Evolutionary conservation across 176 grass and related monocot genomes (phyloP), one percentile per base, ranked within the genome.

Genomic region (Cenchrus fungigraminus): DNA sequence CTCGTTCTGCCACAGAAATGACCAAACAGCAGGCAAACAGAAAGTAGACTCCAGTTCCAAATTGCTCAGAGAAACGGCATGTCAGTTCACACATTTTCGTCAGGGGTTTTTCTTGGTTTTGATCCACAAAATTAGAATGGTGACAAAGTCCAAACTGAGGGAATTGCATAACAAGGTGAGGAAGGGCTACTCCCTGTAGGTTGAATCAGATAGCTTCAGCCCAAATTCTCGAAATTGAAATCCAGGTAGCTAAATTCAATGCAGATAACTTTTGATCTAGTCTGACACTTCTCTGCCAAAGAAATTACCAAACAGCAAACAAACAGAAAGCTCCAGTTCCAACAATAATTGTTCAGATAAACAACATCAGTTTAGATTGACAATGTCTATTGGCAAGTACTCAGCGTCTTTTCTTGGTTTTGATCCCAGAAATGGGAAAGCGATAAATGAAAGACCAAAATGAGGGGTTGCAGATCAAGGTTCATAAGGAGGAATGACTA

Each of bases 161-260:
- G 4, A 17, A 19, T 55, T 55, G 37, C 37, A 40, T 40, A 40
- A 40, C 37, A 40, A 40, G 37, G 3, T 32, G 37, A 40, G 37
- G 37, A 40, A 40, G 37, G 37, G 37, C 37, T 4, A 40, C 37
- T 40, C 37, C 37, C 37, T 40, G 37, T 40, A 40, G 2, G 37
- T 40, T 58, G 31, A n/a, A 77, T 34, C 54, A 42, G 74, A 60
- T 44, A 19, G 22, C 31, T 67, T 42, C 32, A 40, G 64, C 47
- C 71, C 57, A 66, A 79, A 51, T 31, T 74, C 31, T 44, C 44
- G 40, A 71, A 71, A 71, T 10, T 47, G 43, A 46, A 32, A 74
- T 54, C 71, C 73, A 56, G 5, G 50, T 53, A 57, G 4, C 6
- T 1, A 67, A 67, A 67, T 37, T 12, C 63, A 19, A 43, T 40